Percentiles rank a stretch among this genome's conserved stretches.
Evolutionary conservation across 805 yeast species (phyloP).

Genomic region (Saturnispora ahearnii): DNA sequence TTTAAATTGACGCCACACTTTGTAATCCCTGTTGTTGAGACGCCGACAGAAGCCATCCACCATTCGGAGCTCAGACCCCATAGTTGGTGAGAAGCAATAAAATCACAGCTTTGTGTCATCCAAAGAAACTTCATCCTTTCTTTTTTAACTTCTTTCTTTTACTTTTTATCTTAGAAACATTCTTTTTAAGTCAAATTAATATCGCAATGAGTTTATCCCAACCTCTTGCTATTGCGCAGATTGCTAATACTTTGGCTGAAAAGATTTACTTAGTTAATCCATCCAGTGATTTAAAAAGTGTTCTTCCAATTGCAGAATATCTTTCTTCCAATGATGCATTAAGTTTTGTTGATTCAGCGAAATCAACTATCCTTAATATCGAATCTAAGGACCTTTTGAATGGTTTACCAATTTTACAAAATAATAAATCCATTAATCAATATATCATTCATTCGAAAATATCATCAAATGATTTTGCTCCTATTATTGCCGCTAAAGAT

Average conservation of each 20-base stretch:
- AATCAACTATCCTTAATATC: constrained; percentile 30
- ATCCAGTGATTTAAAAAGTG: neutral
- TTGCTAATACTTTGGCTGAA: constrained; percentile 5
- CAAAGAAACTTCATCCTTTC: neutral
- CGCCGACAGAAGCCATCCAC: neutral
- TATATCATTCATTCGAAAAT: constrained; percentile 57
- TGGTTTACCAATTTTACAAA: constrained; percentile 48
- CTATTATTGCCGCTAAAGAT: constrained; percentile 66
- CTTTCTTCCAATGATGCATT: constrained; percentile 45
- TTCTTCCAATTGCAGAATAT: constrained; percentile 11
- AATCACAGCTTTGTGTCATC: constrained; percentile 6
- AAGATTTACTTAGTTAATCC: constrained; percentile 8
- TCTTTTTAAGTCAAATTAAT: neutral
- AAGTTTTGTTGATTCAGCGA: constrained; percentile 27
- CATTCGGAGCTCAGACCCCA: constrained; percentile 8
- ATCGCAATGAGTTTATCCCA: constrained; percentile 1
- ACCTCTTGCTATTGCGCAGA: constrained; percentile 4
- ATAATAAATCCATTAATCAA: constrained; percentile 27
- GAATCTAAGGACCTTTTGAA: constrained; percentile 46
- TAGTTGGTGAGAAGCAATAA: constrained; percentile 3
- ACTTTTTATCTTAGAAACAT: neutral
- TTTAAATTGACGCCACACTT: constrained; percentile 1
- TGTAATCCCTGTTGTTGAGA: neutral
- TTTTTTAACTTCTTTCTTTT: neutral
- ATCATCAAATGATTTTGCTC: constrained; percentile 53